A percentile compares a stretch with the other conserved stretches of the same genome.
Conservation (phyloP, 2,329 filamentous ascomycete species). For the Verticillium alfalfae region DNA sequence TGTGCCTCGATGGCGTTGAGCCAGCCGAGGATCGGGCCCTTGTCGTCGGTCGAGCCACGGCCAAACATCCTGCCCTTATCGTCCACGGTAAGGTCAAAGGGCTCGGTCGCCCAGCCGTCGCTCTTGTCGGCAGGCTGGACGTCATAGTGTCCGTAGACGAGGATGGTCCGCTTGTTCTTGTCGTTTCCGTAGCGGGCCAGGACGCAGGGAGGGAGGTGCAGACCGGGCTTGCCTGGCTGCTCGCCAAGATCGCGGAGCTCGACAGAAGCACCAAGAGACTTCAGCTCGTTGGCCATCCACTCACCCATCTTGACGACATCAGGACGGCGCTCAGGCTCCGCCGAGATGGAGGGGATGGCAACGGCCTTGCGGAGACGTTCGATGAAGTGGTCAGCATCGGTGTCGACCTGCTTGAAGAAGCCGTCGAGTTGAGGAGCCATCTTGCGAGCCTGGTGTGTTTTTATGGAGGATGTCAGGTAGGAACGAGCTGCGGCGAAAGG, state of each 20-base stretch:
- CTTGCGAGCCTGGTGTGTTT: constrained; percentile 58
- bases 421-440: constrained; percentile 89
- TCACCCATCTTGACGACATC: constrained; percentile 97
- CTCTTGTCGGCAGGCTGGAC: constrained; percentile 91
- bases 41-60: constrained; percentile 93
- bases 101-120: constrained; percentile 94
- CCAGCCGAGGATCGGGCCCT: constrained; percentile 96
- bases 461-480: constrained; percentile 49
- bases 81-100: constrained; percentile 82
- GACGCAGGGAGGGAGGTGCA: constrained; percentile 88
- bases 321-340: constrained; percentile 78
- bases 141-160: constrained; percentile 98
- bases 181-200: constrained; percentile 90
- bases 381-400: constrained; percentile 74
- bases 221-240: constrained; percentile 83
- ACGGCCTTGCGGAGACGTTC: constrained; percentile 87
- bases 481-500: constrained; percentile 19
- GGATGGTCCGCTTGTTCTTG: constrained; percentile 85
- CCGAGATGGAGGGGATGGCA: constrained; percentile 92
- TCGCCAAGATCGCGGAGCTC: constrained; percentile 83
- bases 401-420: constrained; percentile 90
- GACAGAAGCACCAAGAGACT: constrained; percentile 76
- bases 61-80: constrained; percentile 94
- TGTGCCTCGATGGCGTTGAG: constrained; percentile 97
- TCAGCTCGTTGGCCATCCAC: constrained; percentile 80